A percentile compares a stretch with the other conserved stretches of the same genome.
These are phyloP conservation scores for Eragrostis nindensis DNA, from an alignment of 176 grass and related monocot genomes.

Conservation along the genomic window DNA sequence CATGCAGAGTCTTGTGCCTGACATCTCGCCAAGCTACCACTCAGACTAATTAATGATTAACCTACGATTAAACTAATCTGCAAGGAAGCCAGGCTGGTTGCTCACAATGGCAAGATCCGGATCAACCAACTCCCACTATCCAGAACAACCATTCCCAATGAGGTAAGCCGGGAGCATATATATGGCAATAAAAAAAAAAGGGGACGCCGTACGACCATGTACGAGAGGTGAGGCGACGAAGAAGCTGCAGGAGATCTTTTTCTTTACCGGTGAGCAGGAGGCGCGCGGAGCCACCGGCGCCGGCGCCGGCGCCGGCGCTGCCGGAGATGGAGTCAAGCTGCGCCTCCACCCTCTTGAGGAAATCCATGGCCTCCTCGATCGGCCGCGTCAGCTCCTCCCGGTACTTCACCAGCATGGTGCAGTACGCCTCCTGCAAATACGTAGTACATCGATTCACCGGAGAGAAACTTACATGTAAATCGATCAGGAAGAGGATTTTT, in stretches of 20 bases:
- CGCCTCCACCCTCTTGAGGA: constrained; percentile 73
- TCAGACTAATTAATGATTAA: neutral
- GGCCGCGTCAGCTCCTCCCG: constrained; percentile 77
- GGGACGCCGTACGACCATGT: constrained; percentile 20
- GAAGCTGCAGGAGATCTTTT: neutral
- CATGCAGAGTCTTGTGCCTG: constrained; percentile 25
- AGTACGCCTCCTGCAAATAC: constrained; percentile 71
- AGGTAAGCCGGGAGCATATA: constrained; percentile 30
- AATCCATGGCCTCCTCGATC: constrained; percentile 83
- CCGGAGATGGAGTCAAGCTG: constrained; percentile 80
- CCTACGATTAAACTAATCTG: constrained; percentile 31
- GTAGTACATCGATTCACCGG: neutral
- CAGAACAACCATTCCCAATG: constrained; percentile 45
- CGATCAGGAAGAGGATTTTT: neutral
- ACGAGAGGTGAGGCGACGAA: neutral
- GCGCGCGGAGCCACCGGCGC: constrained; percentile 36
- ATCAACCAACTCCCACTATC: constrained; percentile 38
- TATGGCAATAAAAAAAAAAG: constrained; percentile 21
- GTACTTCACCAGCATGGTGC: constrained; percentile 85
- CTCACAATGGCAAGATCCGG: constrained; percentile 51
- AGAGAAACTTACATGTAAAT: neutral
- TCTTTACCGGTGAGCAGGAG: constrained; percentile 43
- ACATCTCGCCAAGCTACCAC: neutral
- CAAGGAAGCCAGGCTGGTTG: neutral
- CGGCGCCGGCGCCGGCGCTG: neutral